Evolutionary conservation across 345 rosid species (phyloP).

Genomic region (Linum lewisii): DNA sequence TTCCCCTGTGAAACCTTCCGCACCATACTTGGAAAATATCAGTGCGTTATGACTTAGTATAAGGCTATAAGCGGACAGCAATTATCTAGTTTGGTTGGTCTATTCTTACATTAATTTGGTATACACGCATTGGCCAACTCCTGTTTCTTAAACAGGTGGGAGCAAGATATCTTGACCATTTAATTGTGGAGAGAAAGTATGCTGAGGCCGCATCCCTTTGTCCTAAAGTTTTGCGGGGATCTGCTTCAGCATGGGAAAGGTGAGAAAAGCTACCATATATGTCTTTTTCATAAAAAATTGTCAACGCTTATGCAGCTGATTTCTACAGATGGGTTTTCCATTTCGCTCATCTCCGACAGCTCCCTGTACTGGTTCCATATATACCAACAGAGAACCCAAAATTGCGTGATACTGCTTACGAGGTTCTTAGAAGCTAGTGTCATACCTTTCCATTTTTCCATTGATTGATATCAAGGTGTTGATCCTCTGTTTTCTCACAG

Average conservation of each 20-base stretch:
- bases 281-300: slow-evolving; percentile 12
- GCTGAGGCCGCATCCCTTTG: slow-evolving; percentile 97
- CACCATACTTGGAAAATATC: no score
- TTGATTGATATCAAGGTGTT: slow-evolving; percentile 9
- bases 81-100: no score
- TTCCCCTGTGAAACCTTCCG: no score
- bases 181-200: slow-evolving; percentile 95
- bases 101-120: slow-evolving; percentile 1
- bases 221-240: slow-evolving; percentile 86
- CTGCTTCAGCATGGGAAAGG: slow-evolving; percentile 99
- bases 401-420: slow-evolving; percentile 95
- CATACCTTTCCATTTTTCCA: background rate
- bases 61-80: no score
- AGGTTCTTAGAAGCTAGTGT: slow-evolving; percentile 39
- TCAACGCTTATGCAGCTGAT: slow-evolving; percentile 19
- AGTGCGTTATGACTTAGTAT: no score
- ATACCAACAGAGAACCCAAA: slow-evolving; percentile 88
- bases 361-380: slow-evolving; percentile 89
- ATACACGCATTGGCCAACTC: no score
- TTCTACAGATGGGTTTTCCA: slow-evolving; percentile 94
- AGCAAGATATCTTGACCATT: slow-evolving; percentile 95
- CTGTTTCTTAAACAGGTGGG: slow-evolving; percentile 52
- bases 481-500: slow-evolving; percentile 30
- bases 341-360: slow-evolving; percentile 98
- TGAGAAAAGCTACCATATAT: slow-evolving; percentile 18